Evolutionary conservation across 495 filamentous ascomycete genomes (phyloP).

Genomic region (Copromyces sp.): DNA sequence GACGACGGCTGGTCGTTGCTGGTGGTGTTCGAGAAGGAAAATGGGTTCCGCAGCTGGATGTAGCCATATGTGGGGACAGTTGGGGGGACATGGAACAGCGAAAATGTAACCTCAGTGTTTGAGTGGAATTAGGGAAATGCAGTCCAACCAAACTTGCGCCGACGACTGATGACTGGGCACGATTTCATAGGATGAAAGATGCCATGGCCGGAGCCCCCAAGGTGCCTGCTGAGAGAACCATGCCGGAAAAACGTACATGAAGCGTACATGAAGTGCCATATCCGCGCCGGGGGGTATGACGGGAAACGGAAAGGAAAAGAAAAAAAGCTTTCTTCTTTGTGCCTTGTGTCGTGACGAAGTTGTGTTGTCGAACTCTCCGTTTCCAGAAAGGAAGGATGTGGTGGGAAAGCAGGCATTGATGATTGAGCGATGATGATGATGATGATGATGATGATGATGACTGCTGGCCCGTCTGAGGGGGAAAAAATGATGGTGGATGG

Average conservation of each 20-base stretch:
- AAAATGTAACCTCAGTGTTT: constrained; percentile 24
- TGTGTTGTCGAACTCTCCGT: background rate
- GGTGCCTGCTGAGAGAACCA: constrained; percentile 22
- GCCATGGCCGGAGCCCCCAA: constrained; percentile 17
- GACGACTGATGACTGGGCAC: constrained; percentile 31
- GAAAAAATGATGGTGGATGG: background rate
- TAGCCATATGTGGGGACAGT: constrained; percentile 10
- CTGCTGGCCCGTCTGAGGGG: background rate
- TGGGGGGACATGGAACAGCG: constrained; percentile 2
- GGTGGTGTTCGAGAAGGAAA: constrained; percentile 16
- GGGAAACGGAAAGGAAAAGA: background rate
- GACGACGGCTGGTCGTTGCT: constrained; percentile 8
- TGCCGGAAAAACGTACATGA: constrained; percentile 16
- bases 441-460: background rate
- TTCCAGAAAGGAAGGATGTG: background rate
- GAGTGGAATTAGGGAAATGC: constrained; percentile 19
- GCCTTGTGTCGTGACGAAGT: background rate
- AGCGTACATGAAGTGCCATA: constrained; percentile 11
- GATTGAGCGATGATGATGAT: background rate
- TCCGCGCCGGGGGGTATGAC: constrained; percentile 6
- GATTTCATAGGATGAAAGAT: constrained; percentile 23
- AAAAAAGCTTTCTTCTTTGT: background rate
- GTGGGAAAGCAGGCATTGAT: background rate
- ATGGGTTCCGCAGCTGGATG: constrained; percentile 4
- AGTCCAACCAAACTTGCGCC: constrained; percentile 24